Conservation (phyloP, 129 eudicot genomes). For the Heracleum sosnowskyi region DNA sequence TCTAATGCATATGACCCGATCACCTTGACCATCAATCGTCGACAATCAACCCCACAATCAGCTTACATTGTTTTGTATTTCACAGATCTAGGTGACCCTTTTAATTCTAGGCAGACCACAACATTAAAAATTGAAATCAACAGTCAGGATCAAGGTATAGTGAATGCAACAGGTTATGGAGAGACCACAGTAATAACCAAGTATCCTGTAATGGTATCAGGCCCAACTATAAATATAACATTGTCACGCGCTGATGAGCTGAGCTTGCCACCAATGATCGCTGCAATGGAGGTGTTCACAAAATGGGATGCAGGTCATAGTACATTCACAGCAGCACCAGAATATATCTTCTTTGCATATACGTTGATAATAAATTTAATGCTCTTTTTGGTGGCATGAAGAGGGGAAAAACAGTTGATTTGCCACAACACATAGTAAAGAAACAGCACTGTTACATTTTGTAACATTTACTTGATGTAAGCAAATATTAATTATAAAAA, state of each 20-base stretch:
- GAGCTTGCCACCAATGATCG: background rate
- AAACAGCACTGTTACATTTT: background rate
- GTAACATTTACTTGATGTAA: background rate
- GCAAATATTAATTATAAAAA: background rate
- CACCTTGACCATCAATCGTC: background rate
- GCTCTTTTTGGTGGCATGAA: background rate
- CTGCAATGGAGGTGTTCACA: conserved; percentile 4
- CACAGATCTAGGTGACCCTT: background rate
- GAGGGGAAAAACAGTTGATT: background rate
- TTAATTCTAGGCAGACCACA: background rate
- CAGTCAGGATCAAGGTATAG: background rate
- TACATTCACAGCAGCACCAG: background rate
- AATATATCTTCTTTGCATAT: background rate
- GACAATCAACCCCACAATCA: background rate
- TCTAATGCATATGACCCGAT: background rate
- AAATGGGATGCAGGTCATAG: background rate
- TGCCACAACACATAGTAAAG: background rate
- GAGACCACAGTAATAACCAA: background rate
- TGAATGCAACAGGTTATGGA: background rate
- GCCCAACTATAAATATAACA: conserved; percentile 5
- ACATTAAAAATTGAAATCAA: background rate
- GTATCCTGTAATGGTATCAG: background rate
- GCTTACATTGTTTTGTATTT: conserved; percentile 1
- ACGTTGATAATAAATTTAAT: background rate
- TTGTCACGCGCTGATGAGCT: background rate